These are phyloP conservation scores for Aspergillus avenaceus DNA, from an alignment of 495 filamentous ascomycete species.

Conservation along the genomic window DNA sequence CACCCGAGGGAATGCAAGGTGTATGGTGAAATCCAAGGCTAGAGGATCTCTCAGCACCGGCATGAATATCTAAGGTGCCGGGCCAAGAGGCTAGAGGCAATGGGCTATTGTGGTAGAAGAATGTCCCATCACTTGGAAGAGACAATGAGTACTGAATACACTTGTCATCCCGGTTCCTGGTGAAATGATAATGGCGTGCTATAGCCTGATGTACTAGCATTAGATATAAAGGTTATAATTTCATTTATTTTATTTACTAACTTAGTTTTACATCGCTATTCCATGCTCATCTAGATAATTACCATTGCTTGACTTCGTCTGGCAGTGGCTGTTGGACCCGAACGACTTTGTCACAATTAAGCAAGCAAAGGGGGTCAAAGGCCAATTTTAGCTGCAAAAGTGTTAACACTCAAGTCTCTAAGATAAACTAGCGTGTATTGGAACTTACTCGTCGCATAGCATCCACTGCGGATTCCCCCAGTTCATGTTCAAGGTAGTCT, in stretches of 20 bases:
- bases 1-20: too few relatives aligned
- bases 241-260: not conserved
- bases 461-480: constrained; percentile 54
- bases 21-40: too few relatives aligned
- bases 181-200: too few relatives aligned
- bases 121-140: too few relatives aligned
- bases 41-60: too few relatives aligned
- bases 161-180: too few relatives aligned
- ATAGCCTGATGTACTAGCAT: too few relatives aligned
- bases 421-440: not conserved
- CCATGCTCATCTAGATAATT: constrained; percentile 3
- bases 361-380: constrained; percentile 59
- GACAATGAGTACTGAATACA: too few relatives aligned
- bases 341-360: constrained; percentile 67
- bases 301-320: constrained; percentile 42
- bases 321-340: constrained; percentile 38
- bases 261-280: not conserved
- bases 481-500: constrained; percentile 52
- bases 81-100: too few relatives aligned
- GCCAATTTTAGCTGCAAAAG: constrained; percentile 56
- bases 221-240: too few relatives aligned
- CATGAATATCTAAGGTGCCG: too few relatives aligned
- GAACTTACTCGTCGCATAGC: constrained; percentile 58
- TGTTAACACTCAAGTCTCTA: constrained; percentile 7
- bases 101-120: too few relatives aligned